Evolutionary conservation across 441 rosid genomes (phyloP).

Genomic region (Gossypium laxum): DNA sequence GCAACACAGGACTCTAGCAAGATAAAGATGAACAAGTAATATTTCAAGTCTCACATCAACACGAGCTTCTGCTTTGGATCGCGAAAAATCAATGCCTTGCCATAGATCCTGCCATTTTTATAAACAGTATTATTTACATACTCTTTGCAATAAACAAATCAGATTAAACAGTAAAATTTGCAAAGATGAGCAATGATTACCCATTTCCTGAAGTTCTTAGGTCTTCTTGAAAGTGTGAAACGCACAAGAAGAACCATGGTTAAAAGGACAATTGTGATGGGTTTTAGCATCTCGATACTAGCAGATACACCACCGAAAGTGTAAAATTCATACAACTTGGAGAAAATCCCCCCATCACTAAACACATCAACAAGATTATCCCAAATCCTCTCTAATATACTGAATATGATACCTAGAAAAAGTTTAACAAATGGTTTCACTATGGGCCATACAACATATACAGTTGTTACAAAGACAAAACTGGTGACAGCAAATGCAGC

Average conservation of each 20-base stretch:
- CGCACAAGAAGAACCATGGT: constrained; percentile 82
- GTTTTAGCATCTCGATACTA: constrained; percentile 67
- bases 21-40: constrained; percentile 6
- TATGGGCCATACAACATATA: constrained; percentile 78
- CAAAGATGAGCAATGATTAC: constrained; percentile 32
- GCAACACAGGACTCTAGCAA: constrained; percentile 12
- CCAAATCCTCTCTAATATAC: constrained; percentile 50
- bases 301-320: constrained; percentile 71
- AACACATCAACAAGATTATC: constrained; percentile 54
- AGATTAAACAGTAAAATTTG: not conserved
- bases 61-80: constrained; percentile 96
- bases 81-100: constrained; percentile 94
- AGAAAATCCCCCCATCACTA: constrained; percentile 54
- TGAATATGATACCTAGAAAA: constrained; percentile 38
- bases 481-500: constrained; percentile 83
- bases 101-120: constrained; percentile 61
- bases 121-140: constrained; percentile 10
- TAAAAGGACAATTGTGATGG: constrained; percentile 58
- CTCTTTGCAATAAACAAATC: not conserved
- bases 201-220: constrained; percentile 95
- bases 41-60: constrained; percentile 61
- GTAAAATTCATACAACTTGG: constrained; percentile 53
- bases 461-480: constrained; percentile 52
- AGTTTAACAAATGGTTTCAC: constrained; percentile 58
- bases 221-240: constrained; percentile 80